phyloP scores from a whole-genome alignment of 306 rosid species.

The Biancaea sappan region DNA sequence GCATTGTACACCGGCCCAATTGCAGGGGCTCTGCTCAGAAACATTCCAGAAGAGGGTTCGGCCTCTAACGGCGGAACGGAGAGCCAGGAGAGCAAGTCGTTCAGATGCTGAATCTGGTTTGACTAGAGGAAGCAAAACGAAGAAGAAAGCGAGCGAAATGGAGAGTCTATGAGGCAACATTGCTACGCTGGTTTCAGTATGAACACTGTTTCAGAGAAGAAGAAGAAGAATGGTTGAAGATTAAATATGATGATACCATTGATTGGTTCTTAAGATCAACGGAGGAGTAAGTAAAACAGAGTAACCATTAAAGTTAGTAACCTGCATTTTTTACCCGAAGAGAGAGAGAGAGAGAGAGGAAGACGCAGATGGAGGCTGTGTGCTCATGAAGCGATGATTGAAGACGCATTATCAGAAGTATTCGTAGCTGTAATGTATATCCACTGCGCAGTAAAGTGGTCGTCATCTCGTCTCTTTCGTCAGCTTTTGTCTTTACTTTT shows the following conservation, averaged over 20 bases:
- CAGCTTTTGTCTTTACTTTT: no score
- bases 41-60: constrained; percentile 52
- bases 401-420: constrained; percentile 6
- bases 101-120: constrained; percentile 50
- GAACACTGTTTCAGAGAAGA: background rate
- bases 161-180: constrained; percentile 24
- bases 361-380: constrained; percentile 29
- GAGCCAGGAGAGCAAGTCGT: constrained; percentile 51
- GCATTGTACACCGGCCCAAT: constrained; percentile 60
- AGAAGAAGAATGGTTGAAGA: background rate
- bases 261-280: background rate
- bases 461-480: no score
- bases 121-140: background rate
- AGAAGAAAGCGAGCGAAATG: constrained; percentile 18
- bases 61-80: constrained; percentile 55
- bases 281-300: background rate
- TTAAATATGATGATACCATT: background rate
- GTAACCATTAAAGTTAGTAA: background rate
- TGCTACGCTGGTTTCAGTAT: background rate
- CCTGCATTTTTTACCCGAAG: background rate
- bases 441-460: constrained; percentile 17
- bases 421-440: constrained; percentile 46
- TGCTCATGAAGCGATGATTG: background rate
- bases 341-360: background rate
- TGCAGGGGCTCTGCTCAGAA: constrained; percentile 36